phyloP scores from a whole-genome alignment of 257 asterid genomes.

The Solanum sitiens region DNA sequence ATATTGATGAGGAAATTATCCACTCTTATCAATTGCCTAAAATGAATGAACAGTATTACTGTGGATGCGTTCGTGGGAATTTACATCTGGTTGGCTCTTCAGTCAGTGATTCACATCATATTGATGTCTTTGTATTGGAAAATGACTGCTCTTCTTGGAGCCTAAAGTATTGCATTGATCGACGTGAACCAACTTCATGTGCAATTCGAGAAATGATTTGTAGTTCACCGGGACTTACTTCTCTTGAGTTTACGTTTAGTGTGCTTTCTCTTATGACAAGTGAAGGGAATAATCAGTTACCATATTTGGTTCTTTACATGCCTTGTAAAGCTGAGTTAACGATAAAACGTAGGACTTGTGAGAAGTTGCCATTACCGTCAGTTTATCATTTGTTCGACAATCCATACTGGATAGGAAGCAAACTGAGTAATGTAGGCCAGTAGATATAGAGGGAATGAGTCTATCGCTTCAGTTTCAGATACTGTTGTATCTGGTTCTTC shows the following conservation, averaged over 20 bases:
- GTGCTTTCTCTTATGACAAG: neutral
- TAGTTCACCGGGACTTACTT: neutral
- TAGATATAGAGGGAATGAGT: too few species aligned
- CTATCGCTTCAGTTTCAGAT: neutral
- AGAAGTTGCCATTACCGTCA: neutral
- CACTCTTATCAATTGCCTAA: neutral
- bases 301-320: neutral
- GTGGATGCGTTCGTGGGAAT: neutral
- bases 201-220: neutral
- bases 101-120: neutral
- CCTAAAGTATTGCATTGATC: neutral
- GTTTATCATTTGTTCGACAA: neutral
- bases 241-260: neutral
- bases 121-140: neutral
- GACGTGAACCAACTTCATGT: neutral
- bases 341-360: neutral
- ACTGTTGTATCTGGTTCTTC: neutral
- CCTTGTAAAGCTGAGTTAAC: neutral
- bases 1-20: neutral
- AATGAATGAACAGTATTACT: neutral
- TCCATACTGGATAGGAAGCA: neutral
- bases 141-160: neutral
- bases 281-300: neutral
- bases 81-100: neutral
- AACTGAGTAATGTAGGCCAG: neutral